phyloP scores from a whole-genome alignment of 257 asterid species.

The Jacaranda mimosifolia region DNA sequence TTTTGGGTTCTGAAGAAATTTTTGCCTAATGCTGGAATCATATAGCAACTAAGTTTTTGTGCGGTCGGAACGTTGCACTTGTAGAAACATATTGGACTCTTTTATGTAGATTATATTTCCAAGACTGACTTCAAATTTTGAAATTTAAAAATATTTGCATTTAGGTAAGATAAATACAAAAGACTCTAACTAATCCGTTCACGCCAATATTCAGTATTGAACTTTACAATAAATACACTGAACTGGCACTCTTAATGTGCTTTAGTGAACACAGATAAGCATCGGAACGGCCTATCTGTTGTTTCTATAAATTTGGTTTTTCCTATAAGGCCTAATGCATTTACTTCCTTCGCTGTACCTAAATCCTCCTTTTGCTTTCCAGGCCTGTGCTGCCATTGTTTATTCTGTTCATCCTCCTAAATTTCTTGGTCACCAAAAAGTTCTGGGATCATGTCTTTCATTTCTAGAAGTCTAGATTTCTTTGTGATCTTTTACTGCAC shows the following conservation, averaged over 20 bases:
- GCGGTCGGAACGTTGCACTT: not conserved
- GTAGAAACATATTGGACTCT: not conserved
- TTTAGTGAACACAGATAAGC: slow-evolving; percentile 22
- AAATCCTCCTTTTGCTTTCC: not conserved
- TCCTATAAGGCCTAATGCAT: not conserved
- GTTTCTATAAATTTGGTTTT: slow-evolving; percentile 21
- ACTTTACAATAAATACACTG: slow-evolving; percentile 21
- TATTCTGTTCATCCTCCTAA: not conserved
- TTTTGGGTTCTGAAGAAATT: not conserved
- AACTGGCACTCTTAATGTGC: slow-evolving; percentile 7
- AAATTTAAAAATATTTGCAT: slow-evolving; percentile 19
- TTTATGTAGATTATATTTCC: slow-evolving; percentile 4
- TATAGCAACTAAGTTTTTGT: not conserved
- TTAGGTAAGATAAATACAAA: slow-evolving; percentile 33
- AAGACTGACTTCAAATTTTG: slow-evolving; percentile 15
- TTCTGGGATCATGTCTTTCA: slow-evolving; percentile 2
- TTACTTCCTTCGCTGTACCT: not conserved
- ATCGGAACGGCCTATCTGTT: not conserved
- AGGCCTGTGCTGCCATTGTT: not conserved
- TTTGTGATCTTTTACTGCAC: slow-evolving; percentile 28
- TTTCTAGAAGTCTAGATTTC: slow-evolving; percentile 14
- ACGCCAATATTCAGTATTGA: not conserved
- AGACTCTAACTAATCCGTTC: slow-evolving; percentile 2
- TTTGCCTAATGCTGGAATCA: not conserved
- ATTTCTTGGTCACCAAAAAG: not conserved